These are phyloP conservation scores for Lippia alba DNA, from an alignment of 305 asterid species.

Conservation along the genomic window DNA sequence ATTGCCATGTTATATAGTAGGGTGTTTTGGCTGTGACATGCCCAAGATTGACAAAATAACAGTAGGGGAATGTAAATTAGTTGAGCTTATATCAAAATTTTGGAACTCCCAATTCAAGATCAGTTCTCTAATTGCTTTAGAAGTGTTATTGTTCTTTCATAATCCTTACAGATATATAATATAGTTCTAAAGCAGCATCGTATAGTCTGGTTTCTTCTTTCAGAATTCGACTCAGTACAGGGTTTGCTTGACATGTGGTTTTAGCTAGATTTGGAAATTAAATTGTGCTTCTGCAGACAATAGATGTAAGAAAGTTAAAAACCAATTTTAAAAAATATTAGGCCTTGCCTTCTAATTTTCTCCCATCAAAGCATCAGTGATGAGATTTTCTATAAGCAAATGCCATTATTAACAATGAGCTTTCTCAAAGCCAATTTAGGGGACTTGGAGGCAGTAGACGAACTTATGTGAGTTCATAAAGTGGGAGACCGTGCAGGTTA, in stretches of 20 bases:
- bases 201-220: not conserved
- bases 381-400: not conserved
- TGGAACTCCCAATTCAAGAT: not conserved
- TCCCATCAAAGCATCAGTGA: not conserved
- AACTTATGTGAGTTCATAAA: slow-evolving; percentile 13
- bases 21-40: slow-evolving; percentile 2
- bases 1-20: not conserved
- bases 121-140: not conserved
- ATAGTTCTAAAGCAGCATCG: not conserved
- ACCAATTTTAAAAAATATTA: not conserved
- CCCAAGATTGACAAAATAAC: not conserved
- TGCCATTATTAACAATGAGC: not conserved
- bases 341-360: slow-evolving; percentile 1
- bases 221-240: not conserved
- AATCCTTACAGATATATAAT: not conserved
- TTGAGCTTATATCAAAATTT: not conserved
- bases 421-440: slow-evolving; percentile 6
- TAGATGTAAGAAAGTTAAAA: slow-evolving; percentile 2
- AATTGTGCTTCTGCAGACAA: not conserved
- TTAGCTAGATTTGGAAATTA: not conserved
- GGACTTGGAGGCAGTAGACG: slow-evolving; percentile 10
- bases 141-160: no score
- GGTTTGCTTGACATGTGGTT: slow-evolving; percentile 2
- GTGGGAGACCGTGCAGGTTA: slow-evolving; percentile 6
- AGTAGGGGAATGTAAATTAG: not conserved